A percentile compares a stretch with the other conserved stretches of the same genome.
Evolutionary conservation across 148 eudicot species (phyloP).

Genomic region (Vaccinium vitisidaea): DNA sequence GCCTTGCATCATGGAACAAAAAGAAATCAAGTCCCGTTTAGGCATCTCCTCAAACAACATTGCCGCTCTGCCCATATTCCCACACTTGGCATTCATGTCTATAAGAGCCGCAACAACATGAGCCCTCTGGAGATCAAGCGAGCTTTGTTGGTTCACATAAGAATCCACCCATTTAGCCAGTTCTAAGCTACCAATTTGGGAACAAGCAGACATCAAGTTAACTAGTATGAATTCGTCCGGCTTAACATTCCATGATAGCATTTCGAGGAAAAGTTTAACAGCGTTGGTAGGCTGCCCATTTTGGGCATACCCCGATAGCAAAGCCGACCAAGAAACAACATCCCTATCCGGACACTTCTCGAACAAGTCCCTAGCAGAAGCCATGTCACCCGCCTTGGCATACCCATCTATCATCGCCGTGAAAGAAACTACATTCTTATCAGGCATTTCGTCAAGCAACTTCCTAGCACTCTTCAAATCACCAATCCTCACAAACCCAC

Average conservation of each 20-base stretch:
- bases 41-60: conserved; percentile 52
- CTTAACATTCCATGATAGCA: conserved; percentile 37
- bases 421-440: conserved; percentile 45
- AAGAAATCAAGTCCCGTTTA: conserved; percentile 53
- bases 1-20: conserved; percentile 78
- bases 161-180: conserved; percentile 67
- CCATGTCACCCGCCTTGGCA: conserved; percentile 66
- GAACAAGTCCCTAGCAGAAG: conserved; percentile 53
- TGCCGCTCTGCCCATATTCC: conserved; percentile 55
- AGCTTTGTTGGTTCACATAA: conserved; percentile 33
- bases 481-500: conserved; percentile 46
- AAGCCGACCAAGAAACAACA: conserved; percentile 59
- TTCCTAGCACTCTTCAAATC: conserved; percentile 41
- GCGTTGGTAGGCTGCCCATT: conserved; percentile 61
- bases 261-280: conserved; percentile 41
- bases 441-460: conserved; percentile 69
- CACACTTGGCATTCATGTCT: conserved; percentile 81
- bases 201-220: conserved; percentile 78
- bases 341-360: conserved; percentile 48
- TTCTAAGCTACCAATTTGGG: conserved; percentile 51
- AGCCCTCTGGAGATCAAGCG: conserved; percentile 33
- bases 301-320: conserved; percentile 62
- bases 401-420: conserved; percentile 66
- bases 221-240: conserved; percentile 59
- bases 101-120: conserved; percentile 66